Conservation (phyloP, 257 asterid species). For the Capsicum rhomboideum region DNA sequence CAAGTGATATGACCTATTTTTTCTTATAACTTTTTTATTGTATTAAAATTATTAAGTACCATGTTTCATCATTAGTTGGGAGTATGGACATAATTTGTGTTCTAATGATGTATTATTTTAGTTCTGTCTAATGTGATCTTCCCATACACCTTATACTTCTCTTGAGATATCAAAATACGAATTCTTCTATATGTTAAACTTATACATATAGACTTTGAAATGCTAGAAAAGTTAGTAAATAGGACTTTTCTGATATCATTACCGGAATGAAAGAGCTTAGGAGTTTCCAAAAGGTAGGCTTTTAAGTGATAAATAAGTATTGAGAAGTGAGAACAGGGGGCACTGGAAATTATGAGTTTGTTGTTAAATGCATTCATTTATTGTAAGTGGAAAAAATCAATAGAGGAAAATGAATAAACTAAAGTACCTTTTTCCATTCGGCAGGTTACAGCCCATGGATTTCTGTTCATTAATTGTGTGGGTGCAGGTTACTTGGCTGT, state of each 20-base stretch:
- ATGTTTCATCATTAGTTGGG: background rate
- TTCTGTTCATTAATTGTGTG: background rate
- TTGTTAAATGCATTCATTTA: too few relatives aligned
- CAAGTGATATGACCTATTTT: background rate
- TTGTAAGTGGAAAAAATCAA: too few relatives aligned
- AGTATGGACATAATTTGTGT: background rate
- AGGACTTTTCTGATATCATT: background rate
- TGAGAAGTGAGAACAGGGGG: too few relatives aligned
- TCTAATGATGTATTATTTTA: background rate
- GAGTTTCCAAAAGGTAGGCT: background rate
- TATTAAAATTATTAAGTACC: background rate
- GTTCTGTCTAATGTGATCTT: background rate
- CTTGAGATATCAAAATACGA: background rate
- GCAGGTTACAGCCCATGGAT: background rate
- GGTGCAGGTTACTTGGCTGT: background rate
- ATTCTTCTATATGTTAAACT: background rate
- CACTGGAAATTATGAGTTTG: too few relatives aligned
- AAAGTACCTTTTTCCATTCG: background rate
- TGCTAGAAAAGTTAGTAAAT: background rate
- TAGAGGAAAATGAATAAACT: too few relatives aligned
- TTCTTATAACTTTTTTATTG: background rate
- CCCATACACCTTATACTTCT: background rate
- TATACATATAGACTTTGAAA: background rate
- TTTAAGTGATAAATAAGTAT: too few relatives aligned
- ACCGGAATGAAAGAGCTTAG: background rate